Evolutionary conservation across 306 rosid genomes (phyloP), one percentile per base, ranked within the genome.

Genomic region (Cicer bijugum): DNA sequence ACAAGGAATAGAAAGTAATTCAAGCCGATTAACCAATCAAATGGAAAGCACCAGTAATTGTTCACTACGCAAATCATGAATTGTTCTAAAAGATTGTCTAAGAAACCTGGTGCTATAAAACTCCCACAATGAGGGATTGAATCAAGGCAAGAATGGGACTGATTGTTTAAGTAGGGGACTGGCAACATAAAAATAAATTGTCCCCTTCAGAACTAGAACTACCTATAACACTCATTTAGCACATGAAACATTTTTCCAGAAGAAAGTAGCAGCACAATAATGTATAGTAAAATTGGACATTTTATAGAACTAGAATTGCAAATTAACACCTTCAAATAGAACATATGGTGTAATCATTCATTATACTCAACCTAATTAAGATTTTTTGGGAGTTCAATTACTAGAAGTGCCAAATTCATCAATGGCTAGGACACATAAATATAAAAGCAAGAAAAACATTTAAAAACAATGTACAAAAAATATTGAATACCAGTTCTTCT

Each of bases 401-500:
- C 33, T n/a, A 28, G 35, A 35, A 23, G 9, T 64, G 62, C 46
- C 12, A n/a, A 12, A 71, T 63, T 52, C 35, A 40, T 19, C 7
- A 37, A 19, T 37, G 52, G 56, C 50, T 12, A 12, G 16, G 40
- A 60, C 20, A 38, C n/a, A 35, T 4, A 47, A 56, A 11, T 17
- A 66, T 48, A 23, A 52, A 61, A 43, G 37, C 43, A 76, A 72
- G 59, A 33, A 39, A 53, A 39, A 6, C n/a, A 58, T 11, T 52
- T 72, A 69, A 46, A 58, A 75, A 58, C 47, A 37, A 80, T 50
- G 16, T 44, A 12, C 23, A 68, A 12, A 50, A 38, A 61, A 56
- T 42, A 73, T 74, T 16, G 42, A 61, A 56, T 91, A 94, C 98
- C 97, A 91, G 85, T 86, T 94, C 99, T 81, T 92, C 97, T 69